Conservation (phyloP, 306 rosid species). For the Corylus heterophylla region DNA sequence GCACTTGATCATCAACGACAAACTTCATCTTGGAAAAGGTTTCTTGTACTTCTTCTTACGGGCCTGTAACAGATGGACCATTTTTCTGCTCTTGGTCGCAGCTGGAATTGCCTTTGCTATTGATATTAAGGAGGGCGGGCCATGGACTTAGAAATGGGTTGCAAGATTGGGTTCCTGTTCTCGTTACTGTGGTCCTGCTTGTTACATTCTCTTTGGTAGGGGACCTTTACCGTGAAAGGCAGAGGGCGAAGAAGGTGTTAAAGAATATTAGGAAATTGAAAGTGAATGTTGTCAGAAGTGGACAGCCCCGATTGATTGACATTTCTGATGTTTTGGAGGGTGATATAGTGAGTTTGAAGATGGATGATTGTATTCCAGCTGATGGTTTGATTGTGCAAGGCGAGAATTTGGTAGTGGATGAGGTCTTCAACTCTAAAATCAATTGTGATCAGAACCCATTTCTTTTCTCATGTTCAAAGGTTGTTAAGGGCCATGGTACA, state of each 20-base stretch:
- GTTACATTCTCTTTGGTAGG: constrained; percentile 35
- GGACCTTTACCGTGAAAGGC: constrained; percentile 30
- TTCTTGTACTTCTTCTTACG: constrained; percentile 28
- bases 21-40: constrained; percentile 10
- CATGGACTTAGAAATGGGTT: constrained; percentile 58
- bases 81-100: constrained; percentile 36
- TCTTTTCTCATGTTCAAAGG: constrained; percentile 54
- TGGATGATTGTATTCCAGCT: constrained; percentile 55
- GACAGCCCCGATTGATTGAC: background rate
- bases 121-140: constrained; percentile 32
- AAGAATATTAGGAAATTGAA: constrained; percentile 25
- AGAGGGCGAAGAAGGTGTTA: constrained; percentile 21
- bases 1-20: background rate
- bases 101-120: constrained; percentile 44
- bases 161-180: constrained; percentile 55
- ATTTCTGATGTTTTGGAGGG: constrained; percentile 44
- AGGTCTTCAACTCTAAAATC: constrained; percentile 18
- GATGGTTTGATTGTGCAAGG: constrained; percentile 50
- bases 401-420: constrained; percentile 33
- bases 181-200: constrained; percentile 36
- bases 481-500: constrained; percentile 42
- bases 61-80: constrained; percentile 33
- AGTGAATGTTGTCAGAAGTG: constrained; percentile 39
- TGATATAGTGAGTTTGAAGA: constrained; percentile 34
- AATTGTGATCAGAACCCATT: constrained; percentile 43